Evolutionary conservation across 441 rosid genomes (phyloP), one percentile per base, ranked within the genome.

Genomic region (Theobroma grandiflorum): DNA sequence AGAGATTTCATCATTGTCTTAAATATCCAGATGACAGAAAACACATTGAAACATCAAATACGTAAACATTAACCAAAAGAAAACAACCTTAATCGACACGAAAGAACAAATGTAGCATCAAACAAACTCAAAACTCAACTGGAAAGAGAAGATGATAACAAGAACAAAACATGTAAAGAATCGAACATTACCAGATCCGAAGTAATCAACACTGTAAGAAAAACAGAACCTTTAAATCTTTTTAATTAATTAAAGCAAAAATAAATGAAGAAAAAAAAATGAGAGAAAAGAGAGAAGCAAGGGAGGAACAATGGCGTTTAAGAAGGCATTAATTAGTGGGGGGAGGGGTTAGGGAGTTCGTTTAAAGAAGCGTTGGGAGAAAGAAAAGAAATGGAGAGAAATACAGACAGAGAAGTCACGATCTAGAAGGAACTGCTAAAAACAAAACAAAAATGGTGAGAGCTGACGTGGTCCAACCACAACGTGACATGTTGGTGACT

Each of bases 141-240:
- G 7, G 18, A 33, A 16, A 71, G 12, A 50, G 2, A n/a, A 53
- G 53, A 72, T 38, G 71, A 50, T 22, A 75, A 22, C 31, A 74
- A 42, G 77, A 67, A 67, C 53, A 47, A 38, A 40, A 79, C 80
- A 55, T 71, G 75, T 58, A 53, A 74, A 40, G 47, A 72, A 76
- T 65, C 68, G 78, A 83, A 77, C 77, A 61, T 71, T 20, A 58
- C 69, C 82, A 74, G 68, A 74, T 74, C 63, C 20, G 12, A 74
- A 58, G 66, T 57, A 57, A 22, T 7, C 15, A 40, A 40, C 76
- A 52, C 31, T 50, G 45, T 1, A 35, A 72, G 47, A 33, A 35
- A 26, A 49, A 47, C 35, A 37, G 16, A 53, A 55, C 2, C 33
- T 9, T 63, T 33, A 4, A 0, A 18, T 18, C 9, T 20, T n/a